Base-by-base conservation (phyloP, 2,329 filamentous ascomycete species). In the Rutstroemia sp. region DNA sequence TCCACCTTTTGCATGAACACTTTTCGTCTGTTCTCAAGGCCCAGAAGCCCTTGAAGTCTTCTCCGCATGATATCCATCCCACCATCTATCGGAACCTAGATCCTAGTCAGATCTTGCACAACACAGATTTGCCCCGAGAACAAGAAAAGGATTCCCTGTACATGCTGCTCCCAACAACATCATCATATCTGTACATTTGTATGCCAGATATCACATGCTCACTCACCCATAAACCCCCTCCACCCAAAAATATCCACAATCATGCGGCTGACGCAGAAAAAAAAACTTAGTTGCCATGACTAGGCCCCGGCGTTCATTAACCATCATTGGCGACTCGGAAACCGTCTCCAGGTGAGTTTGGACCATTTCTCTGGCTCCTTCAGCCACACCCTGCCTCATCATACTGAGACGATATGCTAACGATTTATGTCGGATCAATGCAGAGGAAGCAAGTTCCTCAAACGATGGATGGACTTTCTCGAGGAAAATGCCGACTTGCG, bases 311-410 rank as follows among this genome's bases (percentile, higher is more conserved):
- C 82, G 94, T 64, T 92, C 94, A 68, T 77, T 99, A 45, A 94
- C 89, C 60, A 81, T 99, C 17, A 87, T 96, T 66, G 94, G 92
- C 46, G 94, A 99, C 71, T 94, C 90, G 58, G 94, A 96, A 70
- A 97, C 92, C 3, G 56, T 96, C 55, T 85, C 86, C 72, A 49
- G 34, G 84, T 95, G 77, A 81, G 88, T 83, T 58, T 50, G 50
- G 56, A 61, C 58, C 52, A 51, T 25, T 40, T 50, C 48, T 58
- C 58, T 57, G 3, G 23, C 48, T 58, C 48, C 19, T 16, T 30
- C 39, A n/a, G n/a, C 45, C 50, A 55, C 51, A 38, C 42, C 19
- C 21, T 38, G 44, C 46, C 38, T 42, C 39, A 59, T 48, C 17
- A 34, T 8, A 30, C 50, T 59, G 62, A 64, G 58, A 61, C 57